Evolutionary conservation across 2,329 filamentous ascomycete species (phyloP).

Genomic region (Xylaria sp.): DNA sequence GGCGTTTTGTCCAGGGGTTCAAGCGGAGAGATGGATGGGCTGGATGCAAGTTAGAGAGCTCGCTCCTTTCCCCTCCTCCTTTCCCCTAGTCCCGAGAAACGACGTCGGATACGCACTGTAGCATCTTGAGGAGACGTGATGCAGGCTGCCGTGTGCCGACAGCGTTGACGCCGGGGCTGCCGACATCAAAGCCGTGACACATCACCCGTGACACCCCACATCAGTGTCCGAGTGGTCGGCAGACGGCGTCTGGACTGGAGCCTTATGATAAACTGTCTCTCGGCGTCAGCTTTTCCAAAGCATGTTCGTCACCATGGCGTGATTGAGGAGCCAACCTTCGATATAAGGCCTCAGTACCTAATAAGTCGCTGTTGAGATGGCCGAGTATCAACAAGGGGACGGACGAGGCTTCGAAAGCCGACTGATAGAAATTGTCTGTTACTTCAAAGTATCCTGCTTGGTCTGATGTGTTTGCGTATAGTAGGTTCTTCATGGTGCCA

Average conservation of each 20-base stretch:
- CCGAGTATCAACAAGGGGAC: neutral
- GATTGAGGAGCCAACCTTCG: neutral
- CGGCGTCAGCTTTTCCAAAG: neutral
- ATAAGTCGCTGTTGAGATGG: neutral
- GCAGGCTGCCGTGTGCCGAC: conserved; percentile 14
- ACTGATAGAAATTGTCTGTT: neutral
- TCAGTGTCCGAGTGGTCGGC: conserved; percentile 17
- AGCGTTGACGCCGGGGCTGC: conserved; percentile 12
- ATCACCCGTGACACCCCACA: conserved; percentile 5
- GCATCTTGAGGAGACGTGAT: conserved; percentile 6
- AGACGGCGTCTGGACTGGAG: conserved; percentile 6
- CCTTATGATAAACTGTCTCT: neutral
- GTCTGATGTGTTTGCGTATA: neutral
- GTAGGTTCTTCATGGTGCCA: neutral
- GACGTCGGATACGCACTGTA: conserved; percentile 13
- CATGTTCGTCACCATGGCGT: neutral
- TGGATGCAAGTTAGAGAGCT: neutral
- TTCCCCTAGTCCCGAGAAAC: no score
- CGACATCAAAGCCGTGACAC: conserved; percentile 17
- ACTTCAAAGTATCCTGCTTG: neutral
- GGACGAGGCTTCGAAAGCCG: neutral
- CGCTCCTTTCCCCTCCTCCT: neutral
- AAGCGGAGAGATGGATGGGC: neutral
- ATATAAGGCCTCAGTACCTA: neutral
- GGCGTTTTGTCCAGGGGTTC: neutral